Conservation (phyloP, 2,329 filamentous ascomycete species). For the Phialophora tarda region DNA sequence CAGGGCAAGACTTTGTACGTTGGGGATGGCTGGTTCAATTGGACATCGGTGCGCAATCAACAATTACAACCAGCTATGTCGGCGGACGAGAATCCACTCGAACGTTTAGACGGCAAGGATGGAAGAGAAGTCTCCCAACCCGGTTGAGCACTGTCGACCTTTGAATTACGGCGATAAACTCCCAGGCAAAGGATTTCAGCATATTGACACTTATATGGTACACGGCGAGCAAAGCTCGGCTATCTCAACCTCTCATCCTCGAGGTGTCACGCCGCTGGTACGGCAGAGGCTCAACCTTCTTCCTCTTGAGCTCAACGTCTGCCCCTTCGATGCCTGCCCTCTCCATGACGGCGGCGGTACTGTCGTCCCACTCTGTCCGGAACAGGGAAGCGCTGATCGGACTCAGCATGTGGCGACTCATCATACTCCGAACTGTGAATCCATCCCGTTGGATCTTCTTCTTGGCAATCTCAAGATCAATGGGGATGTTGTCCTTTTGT, state of each 20-base stretch:
- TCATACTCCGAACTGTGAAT: conserved; percentile 77
- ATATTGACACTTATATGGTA: conserved; percentile 21
- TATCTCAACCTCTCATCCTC: conserved; percentile 49
- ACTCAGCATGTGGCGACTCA: conserved; percentile 69
- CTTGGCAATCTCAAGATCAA: conserved; percentile 66
- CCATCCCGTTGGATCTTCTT: conserved; percentile 63
- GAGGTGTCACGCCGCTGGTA: conserved; percentile 64
- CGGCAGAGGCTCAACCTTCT: conserved; percentile 71
- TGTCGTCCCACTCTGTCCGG: conserved; percentile 86
- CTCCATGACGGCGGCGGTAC: conserved; percentile 84
- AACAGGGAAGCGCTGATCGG: conserved; percentile 87
- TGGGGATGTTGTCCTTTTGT: conserved; percentile 67
- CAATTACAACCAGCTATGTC: conserved; percentile 20
- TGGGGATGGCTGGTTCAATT: conserved; percentile 36
- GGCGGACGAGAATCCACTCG: not conserved
- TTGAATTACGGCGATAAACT: not conserved
- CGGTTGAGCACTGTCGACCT: conserved; percentile 1
- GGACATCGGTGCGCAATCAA: conserved; percentile 30
- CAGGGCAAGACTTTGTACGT: conserved; percentile 67
- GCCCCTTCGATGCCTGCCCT: conserved; percentile 74
- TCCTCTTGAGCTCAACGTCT: conserved; percentile 82
- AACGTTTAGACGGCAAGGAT: not conserved
- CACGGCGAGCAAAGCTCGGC: conserved; percentile 42
- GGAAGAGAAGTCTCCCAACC: conserved; percentile 9
- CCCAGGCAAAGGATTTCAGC: not conserved